Percentiles rank a stretch among this genome's conserved stretches.
These are phyloP conservation scores for Flaveria ramosissima DNA, from an alignment of 129 eudicot species.

Conservation along the genomic window DNA sequence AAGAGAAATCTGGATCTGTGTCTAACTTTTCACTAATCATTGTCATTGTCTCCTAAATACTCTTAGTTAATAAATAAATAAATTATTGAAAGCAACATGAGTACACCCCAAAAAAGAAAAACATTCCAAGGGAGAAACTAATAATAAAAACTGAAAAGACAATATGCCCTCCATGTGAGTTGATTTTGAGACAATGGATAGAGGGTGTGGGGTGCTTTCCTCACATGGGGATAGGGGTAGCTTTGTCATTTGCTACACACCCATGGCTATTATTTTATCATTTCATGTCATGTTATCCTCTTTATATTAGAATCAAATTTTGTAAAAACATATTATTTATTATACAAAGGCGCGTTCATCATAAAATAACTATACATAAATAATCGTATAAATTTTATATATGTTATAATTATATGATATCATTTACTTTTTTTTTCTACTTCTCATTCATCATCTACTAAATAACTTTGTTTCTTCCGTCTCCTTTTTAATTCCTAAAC, in stretches of 20 bases:
- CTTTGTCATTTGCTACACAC: slow-evolving; percentile 27
- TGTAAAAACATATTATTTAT: neutral
- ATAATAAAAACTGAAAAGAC: slow-evolving; percentile 34
- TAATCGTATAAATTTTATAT: too few relatives aligned
- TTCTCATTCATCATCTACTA: too few relatives aligned
- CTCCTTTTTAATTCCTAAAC: too few relatives aligned
- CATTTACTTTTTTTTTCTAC: too few relatives aligned
- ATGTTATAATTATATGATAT: too few relatives aligned
- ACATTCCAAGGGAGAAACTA: slow-evolving; percentile 29
- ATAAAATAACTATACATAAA: too few relatives aligned
- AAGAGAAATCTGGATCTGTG: slow-evolving; percentile 10
- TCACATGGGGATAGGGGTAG: slow-evolving; percentile 40
- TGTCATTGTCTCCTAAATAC: slow-evolving; percentile 37
- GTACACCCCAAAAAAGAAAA: slow-evolving; percentile 30
- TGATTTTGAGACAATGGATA: slow-evolving; percentile 40
- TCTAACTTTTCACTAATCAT: slow-evolving; percentile 35
- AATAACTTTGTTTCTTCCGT: too few relatives aligned
- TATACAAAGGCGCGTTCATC: too few relatives aligned
- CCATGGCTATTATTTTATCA: slow-evolving; percentile 26
- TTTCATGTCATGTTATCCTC: slow-evolving; percentile 22
- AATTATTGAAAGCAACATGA: slow-evolving; percentile 24
- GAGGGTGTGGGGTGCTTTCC: slow-evolving; percentile 41
- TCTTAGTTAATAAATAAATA: slow-evolving; percentile 2
- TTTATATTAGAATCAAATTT: neutral
- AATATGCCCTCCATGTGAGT: slow-evolving; percentile 49